A percentile compares a stretch with the other conserved stretches of the same genome.
phyloP scores from a whole-genome alignment of 305 asterid species.

The Fraxinus baroniana region DNA sequence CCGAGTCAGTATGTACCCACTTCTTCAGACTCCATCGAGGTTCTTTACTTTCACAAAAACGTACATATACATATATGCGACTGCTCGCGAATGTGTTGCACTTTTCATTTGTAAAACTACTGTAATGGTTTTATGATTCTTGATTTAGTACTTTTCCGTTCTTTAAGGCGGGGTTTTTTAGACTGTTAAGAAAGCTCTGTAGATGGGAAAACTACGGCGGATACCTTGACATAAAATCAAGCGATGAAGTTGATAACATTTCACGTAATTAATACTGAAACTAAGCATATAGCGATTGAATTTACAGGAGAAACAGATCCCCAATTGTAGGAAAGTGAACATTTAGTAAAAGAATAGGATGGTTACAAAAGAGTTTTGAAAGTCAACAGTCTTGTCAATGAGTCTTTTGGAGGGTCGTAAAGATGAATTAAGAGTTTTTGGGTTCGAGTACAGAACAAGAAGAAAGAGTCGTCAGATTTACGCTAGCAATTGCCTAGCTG shows the following conservation, averaged over 20 bases:
- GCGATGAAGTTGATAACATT: neutral
- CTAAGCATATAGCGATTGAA: neutral
- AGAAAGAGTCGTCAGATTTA: neutral
- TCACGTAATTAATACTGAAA: neutral
- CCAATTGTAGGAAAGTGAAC: neutral
- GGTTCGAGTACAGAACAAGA: neutral
- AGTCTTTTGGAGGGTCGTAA: too few relatives aligned
- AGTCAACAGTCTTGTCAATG: neutral
- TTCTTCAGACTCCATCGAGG: conserved; percentile 12
- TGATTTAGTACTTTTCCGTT: neutral
- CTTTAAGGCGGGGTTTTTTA: neutral
- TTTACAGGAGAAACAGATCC: neutral
- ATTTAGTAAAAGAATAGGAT: neutral
- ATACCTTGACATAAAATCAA: neutral
- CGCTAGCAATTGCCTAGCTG: neutral
- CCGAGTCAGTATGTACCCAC: neutral
- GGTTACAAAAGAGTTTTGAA: neutral
- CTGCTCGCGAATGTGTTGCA: neutral
- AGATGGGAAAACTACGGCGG: neutral
- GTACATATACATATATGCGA: neutral
- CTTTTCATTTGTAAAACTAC: neutral
- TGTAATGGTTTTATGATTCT: neutral
- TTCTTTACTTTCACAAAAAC: neutral
- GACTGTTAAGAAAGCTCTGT: neutral
- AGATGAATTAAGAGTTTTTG: neutral